Percentiles rank a stretch among this genome's conserved stretches.
phyloP scores from a whole-genome alignment of 768 basidiomycete species.

The Psilocybe azurescens region DNA sequence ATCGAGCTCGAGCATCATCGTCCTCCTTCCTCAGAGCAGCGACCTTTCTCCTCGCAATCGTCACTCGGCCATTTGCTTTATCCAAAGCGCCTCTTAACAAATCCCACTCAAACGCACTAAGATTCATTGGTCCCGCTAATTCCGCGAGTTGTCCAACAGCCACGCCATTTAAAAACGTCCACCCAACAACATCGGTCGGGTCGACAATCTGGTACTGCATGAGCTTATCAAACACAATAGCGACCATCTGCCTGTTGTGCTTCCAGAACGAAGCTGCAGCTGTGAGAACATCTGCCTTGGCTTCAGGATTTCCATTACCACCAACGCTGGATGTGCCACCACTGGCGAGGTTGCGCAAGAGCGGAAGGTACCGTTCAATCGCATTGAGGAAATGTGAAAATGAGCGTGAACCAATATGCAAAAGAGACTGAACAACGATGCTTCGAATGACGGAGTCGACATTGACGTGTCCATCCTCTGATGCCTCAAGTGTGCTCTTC shows the following conservation, averaged over 20 bases:
- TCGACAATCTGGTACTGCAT: constrained; percentile 99
- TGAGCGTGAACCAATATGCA: constrained; percentile 91
- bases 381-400: constrained; percentile 99
- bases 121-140: constrained; percentile 41
- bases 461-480: constrained; percentile 60
- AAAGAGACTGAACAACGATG: constrained; percentile 85
- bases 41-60: constrained; percentile 77
- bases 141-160: constrained; percentile 44
- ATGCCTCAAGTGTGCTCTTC: constrained; percentile 66
- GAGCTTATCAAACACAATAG: constrained; percentile 95
- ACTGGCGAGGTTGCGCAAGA: constrained; percentile 70
- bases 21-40: constrained; percentile 83
- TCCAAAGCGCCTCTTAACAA: constrained; percentile 81
- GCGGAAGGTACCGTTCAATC: constrained; percentile 89
- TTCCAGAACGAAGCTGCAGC: constrained; percentile 84
- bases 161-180: constrained; percentile 73
- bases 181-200: constrained; percentile 87
- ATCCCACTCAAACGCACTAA: constrained; percentile 84
- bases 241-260: constrained; percentile 83
- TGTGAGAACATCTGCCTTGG: constrained; percentile 73
- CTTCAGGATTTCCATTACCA: constrained; percentile 51
- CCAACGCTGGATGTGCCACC: constrained; percentile 43
- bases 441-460: constrained; percentile 73
- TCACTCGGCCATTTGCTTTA: constrained; percentile 90
- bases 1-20: constrained; percentile 81